Evolutionary conservation across 176 grass and related monocot species (phyloP), one percentile per base, ranked within the genome.

Genomic region (Triticum dicoccoides): DNA sequence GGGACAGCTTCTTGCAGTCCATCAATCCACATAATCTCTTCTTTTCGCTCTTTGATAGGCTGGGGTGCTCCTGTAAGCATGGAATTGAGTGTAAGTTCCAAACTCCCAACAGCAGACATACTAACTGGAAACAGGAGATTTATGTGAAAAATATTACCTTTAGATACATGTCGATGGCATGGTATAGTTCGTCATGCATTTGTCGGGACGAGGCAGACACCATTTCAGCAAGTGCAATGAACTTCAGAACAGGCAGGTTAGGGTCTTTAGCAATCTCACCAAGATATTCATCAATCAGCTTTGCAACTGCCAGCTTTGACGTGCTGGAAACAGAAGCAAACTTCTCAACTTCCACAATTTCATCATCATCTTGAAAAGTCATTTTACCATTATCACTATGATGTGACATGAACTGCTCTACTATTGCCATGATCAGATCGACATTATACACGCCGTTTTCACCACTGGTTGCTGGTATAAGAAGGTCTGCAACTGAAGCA

Each of bases 121-220:
- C n/a, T 21, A n/a, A 10, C 6, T 45, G 9, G 52, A 72, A 66
- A 70, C 20, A 65, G 20, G 15, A 69, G 68, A 52, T 9, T 63
- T 27, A 38, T 52, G n/a, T 41, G 76, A 41, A 59, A 59, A 59
- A 61, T 54, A 17, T 34, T 91, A 99, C 97, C 97, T 99, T 97
- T 12, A 99, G 89, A 93, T 97, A 99, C 87, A 90, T 93, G 78
- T 99, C 97, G 83, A 99, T 97, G 39, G 94, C 97, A 56, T 91
- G 89, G 79, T 99, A 99, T 80, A 97, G 87, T 42, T 80, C 92
- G 5, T 99, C 97, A 90, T 99, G 97, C 2, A 65, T 86, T 76
- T 88, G 81, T 56, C 94, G 91, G 35, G 90, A 89, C 30, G 79
- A 74, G 29, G 44, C 81, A 64, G 89, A 82, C 30, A 90, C 82